Conservation (phyloP, 768 basidiomycete species). For the Pulveroboletus sp. region DNA sequence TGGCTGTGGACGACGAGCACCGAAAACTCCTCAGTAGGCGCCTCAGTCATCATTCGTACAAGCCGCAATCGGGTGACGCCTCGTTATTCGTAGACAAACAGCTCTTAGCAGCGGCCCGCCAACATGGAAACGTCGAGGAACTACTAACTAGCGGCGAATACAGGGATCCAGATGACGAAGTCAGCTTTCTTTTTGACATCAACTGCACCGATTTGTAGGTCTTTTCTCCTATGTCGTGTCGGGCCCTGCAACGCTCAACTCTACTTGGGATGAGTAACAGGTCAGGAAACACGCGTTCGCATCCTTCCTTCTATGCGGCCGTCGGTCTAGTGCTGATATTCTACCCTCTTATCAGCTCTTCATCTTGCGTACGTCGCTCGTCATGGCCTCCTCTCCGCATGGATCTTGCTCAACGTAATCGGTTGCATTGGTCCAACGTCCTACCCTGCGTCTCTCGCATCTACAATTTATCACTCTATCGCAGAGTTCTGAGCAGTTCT, state of each 20-base stretch:
- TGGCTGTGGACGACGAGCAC: conserved; percentile 13
- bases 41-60: background rate
- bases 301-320: background rate
- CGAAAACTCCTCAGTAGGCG: conserved; percentile 20
- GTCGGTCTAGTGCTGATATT: conserved; percentile 11
- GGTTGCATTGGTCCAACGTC: background rate
- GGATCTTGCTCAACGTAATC: background rate
- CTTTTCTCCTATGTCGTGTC: no score
- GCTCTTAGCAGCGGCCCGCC: conserved; percentile 21
- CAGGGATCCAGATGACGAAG: conserved; percentile 14
- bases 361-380: conserved; percentile 27
- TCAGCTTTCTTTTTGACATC: conserved; percentile 26
- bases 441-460: background rate
- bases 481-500: conserved; percentile 15
- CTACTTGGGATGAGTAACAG: conserved; percentile 6
- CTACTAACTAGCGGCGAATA: conserved; percentile 17
- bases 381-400: background rate
- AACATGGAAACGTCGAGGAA: conserved; percentile 25
- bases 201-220: conserved; percentile 30
- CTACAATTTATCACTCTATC: background rate
- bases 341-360: conserved; percentile 18
- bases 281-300: conserved; percentile 29
- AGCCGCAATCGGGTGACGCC: background rate
- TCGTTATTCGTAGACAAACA: conserved; percentile 18
- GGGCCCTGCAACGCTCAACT: background rate